Conservation (phyloP, 441 rosid genomes). For the Pelargonium australe region DNA sequence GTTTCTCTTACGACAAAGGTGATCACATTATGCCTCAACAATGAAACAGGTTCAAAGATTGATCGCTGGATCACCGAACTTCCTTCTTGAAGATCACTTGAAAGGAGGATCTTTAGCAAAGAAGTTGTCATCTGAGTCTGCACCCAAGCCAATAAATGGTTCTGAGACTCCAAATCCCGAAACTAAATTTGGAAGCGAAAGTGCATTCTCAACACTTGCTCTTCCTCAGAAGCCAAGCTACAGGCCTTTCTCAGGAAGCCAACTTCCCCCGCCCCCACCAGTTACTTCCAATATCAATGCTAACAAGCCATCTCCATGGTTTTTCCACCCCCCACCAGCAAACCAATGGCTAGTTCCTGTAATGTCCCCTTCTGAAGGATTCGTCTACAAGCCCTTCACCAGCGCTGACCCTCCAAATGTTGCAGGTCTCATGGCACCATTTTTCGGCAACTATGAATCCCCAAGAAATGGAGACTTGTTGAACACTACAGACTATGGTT, state of each 20-base stretch:
- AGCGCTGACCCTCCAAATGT: slow-evolving; percentile 48
- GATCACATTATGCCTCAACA: not conserved
- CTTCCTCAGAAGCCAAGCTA: slow-evolving; percentile 34
- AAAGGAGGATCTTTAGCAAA: slow-evolving; percentile 37
- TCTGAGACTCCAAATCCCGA: not conserved
- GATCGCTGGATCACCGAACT: slow-evolving; percentile 22
- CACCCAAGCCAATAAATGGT: slow-evolving; percentile 15
- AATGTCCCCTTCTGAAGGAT: slow-evolving; percentile 89
- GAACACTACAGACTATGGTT: slow-evolving; percentile 29
- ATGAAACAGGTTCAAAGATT: slow-evolving; percentile 62
- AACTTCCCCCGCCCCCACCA: slow-evolving; percentile 17
- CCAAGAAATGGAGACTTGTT: slow-evolving; percentile 33
- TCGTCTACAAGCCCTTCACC: slow-evolving; percentile 70
- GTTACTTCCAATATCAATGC: slow-evolving; percentile 18
- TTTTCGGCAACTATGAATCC: slow-evolving; percentile 44
- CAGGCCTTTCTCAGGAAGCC: slow-evolving; percentile 31
- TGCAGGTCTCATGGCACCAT: slow-evolving; percentile 44
- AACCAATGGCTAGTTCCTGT: slow-evolving; percentile 85
- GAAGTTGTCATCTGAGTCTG: slow-evolving; percentile 34
- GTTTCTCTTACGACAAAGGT: slow-evolving; percentile 1
- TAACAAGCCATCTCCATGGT: slow-evolving; percentile 28
- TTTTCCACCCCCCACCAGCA: slow-evolving; percentile 47
- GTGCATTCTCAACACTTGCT: slow-evolving; percentile 37
- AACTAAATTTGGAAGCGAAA: slow-evolving; percentile 55
- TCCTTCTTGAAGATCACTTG: slow-evolving; percentile 46